phyloP scores from a whole-genome alignment of 129 eudicot genomes.

The Dittrichia graveolens region DNA sequence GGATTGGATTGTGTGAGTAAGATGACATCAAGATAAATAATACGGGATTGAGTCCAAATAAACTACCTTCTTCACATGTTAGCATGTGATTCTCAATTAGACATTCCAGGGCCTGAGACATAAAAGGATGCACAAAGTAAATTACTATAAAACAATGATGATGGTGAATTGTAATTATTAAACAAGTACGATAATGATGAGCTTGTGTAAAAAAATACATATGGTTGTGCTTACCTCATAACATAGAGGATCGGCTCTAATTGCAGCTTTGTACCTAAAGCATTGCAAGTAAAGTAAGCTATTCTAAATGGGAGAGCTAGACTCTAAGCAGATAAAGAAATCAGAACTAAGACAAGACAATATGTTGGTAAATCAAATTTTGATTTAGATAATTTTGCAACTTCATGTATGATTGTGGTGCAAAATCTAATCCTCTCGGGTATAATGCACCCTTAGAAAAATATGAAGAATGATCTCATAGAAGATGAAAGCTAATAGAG shows the following conservation, averaged over 20 bases:
- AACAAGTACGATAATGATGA: background rate
- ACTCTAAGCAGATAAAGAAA: slow-evolving; percentile 3
- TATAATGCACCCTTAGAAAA: background rate
- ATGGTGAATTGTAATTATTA: background rate
- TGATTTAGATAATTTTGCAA: slow-evolving; percentile 1
- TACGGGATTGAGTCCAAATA: slow-evolving; percentile 8
- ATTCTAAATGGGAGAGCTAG: background rate
- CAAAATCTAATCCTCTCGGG: background rate
- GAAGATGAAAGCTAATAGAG: background rate
- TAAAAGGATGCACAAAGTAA: background rate
- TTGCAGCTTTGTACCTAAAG: slow-evolving; percentile 88
- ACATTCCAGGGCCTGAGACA: slow-evolving; percentile 79
- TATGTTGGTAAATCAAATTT: background rate
- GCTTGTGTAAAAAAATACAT: background rate
- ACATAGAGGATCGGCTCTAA: slow-evolving; percentile 89
- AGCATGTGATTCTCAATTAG: slow-evolving; percentile 92
- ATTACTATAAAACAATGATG: background rate
- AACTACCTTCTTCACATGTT: slow-evolving; percentile 83
- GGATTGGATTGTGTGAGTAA: slow-evolving; percentile 9
- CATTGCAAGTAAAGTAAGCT: slow-evolving; percentile 22
- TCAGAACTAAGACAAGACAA: background rate
- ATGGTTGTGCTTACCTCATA: slow-evolving; percentile 65
- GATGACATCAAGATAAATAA: background rate
- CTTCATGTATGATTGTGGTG: background rate
- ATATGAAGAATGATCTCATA: background rate